Conservation (phyloP, 108 stramenopile genomes). For the Pseudonitzschia multiseries region DNA sequence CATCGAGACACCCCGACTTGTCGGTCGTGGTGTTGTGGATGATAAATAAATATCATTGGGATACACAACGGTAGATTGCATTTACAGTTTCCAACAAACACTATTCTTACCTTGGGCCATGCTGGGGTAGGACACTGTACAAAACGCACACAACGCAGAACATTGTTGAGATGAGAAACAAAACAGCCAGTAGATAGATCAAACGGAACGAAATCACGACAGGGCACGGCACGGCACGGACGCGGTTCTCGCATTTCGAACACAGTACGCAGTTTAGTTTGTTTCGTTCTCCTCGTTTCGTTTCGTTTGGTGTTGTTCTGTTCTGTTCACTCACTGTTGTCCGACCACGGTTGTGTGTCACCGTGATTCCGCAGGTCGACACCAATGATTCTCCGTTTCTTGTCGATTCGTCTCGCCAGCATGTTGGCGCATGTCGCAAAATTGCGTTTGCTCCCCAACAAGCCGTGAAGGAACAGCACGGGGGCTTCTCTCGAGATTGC, state of each 20-base stretch:
- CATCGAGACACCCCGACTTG: neutral
- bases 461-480: conserved; percentile 89
- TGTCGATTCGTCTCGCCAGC: conserved; percentile 63
- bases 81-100: neutral
- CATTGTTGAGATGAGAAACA: neutral
- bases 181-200: neutral
- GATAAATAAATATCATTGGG: neutral
- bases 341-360: conserved; percentile 32
- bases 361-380: conserved; percentile 95
- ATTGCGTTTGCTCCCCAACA: conserved; percentile 92
- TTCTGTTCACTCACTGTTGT: neutral
- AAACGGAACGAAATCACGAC: neutral
- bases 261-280: too few species aligned
- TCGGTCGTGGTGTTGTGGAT: neutral
- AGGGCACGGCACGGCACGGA: too few species aligned
- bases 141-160: neutral
- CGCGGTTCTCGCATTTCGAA: conserved; percentile 32
- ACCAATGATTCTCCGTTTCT: conserved; percentile 59
- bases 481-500: conserved; percentile 38
- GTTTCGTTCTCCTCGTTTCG: too few species aligned
- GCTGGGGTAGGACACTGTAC: conserved; percentile 65
- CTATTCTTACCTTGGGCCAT: conserved; percentile 59
- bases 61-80: neutral
- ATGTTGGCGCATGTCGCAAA: conserved; percentile 82
- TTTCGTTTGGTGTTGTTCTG: neutral